Base-by-base conservation (phyloP, 2,329 filamentous ascomycete species). In the Phyllachora maydis region DNA sequence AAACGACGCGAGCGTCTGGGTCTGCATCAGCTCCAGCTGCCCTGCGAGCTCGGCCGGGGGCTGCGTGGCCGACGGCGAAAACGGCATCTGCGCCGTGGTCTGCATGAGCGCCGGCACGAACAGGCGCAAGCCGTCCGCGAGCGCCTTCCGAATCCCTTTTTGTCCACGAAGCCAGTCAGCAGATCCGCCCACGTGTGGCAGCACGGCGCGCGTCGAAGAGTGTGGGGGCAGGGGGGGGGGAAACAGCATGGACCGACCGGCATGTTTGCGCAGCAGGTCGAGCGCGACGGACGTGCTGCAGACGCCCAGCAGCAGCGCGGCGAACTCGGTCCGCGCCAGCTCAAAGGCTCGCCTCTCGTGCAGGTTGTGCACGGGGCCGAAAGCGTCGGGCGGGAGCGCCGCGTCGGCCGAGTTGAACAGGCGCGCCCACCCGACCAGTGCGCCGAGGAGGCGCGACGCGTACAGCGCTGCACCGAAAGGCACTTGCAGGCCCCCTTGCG, bases 221-320 rank as follows among this genome's bases (percentile, higher is more conserved):
- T 4, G 6, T 14, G 7, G 6, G 19, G 19, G 7, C 7, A 8
- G 7, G 19, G 19, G 11, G 7, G 19, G 7, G 11, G 6, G 11
- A 14, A n/a, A n/a, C n/a, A n/a, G n/a, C n/a, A 14, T 22, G 11
- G 11, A 22, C 12, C 20, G 15, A 14, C 12, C 19, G 6, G 11
- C 12, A 20, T 42, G 51, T 34, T 53, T 57, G 27, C 52, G 51
- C 22, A 78, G 41, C 4, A 61, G 54, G 21, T 49, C 46, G 4
- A 71, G 40, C 8, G 75, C 54, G 4, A 51, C 47, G 4, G 47
- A 45, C 32, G 69, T 72, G 31, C 77, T 69, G 26, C 63, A 58
- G 8, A 74, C 49, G 1, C 62, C 58, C 23, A 74, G 46, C 5
- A 75, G 45, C 11, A 78, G 49, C 38, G 70, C 59, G 3, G 70